A percentile compares a stretch with the other conserved stretches of the same genome.
phyloP scores from a whole-genome alignment of 768 basidiomycete genomes.

The Phlebiopsis gigantea region DNA sequence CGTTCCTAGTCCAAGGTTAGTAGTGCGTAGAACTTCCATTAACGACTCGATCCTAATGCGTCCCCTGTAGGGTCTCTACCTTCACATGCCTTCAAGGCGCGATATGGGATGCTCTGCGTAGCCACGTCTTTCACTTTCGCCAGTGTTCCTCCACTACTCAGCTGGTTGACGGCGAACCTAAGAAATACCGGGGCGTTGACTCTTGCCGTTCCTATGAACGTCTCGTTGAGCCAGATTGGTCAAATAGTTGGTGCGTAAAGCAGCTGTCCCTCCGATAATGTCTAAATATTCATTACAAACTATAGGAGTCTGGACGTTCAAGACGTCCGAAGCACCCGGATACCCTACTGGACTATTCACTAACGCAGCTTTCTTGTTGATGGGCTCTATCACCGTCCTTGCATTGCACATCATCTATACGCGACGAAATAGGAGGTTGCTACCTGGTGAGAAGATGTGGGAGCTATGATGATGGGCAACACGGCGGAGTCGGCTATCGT shows the following conservation, averaged over 20 bases:
- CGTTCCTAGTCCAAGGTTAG: too few relatives aligned
- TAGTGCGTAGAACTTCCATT: not conserved
- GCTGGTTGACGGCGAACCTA: conserved; percentile 32
- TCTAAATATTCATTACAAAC: conserved; percentile 3
- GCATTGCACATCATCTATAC: conserved; percentile 13
- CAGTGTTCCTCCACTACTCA: conserved; percentile 27
- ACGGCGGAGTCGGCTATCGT: not conserved
- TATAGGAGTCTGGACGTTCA: conserved; percentile 24
- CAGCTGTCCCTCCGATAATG: not conserved
- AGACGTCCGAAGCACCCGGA: conserved; percentile 25
- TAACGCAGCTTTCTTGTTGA: conserved; percentile 27
- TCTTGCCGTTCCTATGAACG: conserved; percentile 27
- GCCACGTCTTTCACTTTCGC: conserved; percentile 29
- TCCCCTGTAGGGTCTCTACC: not conserved
- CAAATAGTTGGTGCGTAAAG: conserved; percentile 27
- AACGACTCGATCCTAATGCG: not conserved
- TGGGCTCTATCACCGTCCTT: conserved; percentile 14
- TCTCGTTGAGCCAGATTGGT: conserved; percentile 30
- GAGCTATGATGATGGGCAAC: not conserved
- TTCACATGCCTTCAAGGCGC: conserved; percentile 17
- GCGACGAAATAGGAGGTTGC: conserved; percentile 13
- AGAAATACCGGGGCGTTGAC: conserved; percentile 25
- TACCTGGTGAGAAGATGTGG: conserved; percentile 14
- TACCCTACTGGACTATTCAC: conserved; percentile 32
- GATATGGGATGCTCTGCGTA: conserved; percentile 29